Evolutionary conservation across 805 yeast species (phyloP).

Genomic region (Wickerhamomyces sydowiorum): DNA sequence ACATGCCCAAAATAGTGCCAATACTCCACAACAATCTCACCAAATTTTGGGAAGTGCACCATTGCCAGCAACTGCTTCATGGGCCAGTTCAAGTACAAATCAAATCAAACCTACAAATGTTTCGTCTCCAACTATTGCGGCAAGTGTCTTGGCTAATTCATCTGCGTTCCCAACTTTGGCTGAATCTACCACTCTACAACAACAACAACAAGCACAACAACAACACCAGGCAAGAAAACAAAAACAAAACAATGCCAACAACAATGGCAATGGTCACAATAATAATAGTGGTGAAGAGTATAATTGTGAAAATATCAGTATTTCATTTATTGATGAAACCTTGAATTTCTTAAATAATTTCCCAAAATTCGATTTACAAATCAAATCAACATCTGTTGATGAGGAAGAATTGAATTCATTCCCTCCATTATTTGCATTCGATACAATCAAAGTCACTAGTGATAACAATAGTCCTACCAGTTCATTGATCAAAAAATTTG

Average conservation of each 20-base stretch:
- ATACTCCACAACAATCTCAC: conserved; percentile 3
- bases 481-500: conserved; percentile 26
- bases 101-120: conserved; percentile 13
- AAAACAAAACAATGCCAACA: conserved; percentile 17
- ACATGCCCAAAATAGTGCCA: neutral
- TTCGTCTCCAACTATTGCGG: conserved; percentile 27
- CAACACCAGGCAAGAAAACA: conserved; percentile 21
- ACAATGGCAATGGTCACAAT: conserved; percentile 25
- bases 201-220: conserved; percentile 26
- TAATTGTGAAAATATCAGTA: conserved; percentile 39
- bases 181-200: conserved; percentile 31
- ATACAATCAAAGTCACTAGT: conserved; percentile 29
- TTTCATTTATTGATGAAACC: conserved; percentile 42
- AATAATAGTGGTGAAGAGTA: conserved; percentile 18
- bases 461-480: conserved; percentile 26
- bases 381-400: conserved; percentile 28
- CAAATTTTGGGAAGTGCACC: conserved; percentile 33
- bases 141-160: conserved; percentile 37
- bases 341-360: conserved; percentile 34
- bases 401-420: conserved; percentile 19
- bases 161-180: conserved; percentile 60
- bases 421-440: conserved; percentile 48
- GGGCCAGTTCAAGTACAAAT: conserved; percentile 39
- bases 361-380: conserved; percentile 31
- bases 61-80: conserved; percentile 67